Conservation (phyloP, 2,329 filamentous ascomycete species). For the Penicillium psychrosexuale region DNA sequence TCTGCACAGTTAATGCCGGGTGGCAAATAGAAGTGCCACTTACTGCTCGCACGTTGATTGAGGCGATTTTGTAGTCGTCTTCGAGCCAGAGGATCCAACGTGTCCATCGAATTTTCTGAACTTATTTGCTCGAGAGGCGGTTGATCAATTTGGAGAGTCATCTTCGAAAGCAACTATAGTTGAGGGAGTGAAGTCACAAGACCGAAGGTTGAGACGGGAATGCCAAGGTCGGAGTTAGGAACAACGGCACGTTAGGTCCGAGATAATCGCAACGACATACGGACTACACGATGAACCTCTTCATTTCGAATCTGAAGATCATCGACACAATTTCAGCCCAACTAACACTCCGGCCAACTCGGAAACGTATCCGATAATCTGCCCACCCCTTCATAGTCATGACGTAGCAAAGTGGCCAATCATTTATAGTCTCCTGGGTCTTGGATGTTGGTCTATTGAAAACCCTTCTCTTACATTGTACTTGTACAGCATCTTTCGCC, state of each 20-base stretch:
- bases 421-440: background rate
- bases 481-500: background rate
- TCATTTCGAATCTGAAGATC: too few relatives aligned
- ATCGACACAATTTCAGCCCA: background rate
- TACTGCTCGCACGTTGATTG: conserved; percentile 24
- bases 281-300: background rate
- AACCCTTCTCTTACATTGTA: background rate
- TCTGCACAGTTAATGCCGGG: background rate
- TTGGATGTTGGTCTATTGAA: background rate
- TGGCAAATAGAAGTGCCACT: conserved; percentile 3
- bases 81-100: conserved; percentile 8
- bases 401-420: conserved; percentile 5
- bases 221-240: background rate
- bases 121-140: background rate
- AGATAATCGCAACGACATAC: too few relatives aligned
- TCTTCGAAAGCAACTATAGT: background rate
- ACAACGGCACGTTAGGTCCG: background rate
- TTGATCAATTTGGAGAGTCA: background rate
- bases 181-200: background rate
- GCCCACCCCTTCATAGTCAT: background rate
- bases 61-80: conserved; percentile 23
- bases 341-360: background rate
- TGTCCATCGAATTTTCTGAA: background rate
- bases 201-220: background rate
- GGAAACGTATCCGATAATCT: background rate